Base-by-base conservation (phyloP, 2,329 filamentous ascomycete species). In the Neurospora crassa region DNA sequence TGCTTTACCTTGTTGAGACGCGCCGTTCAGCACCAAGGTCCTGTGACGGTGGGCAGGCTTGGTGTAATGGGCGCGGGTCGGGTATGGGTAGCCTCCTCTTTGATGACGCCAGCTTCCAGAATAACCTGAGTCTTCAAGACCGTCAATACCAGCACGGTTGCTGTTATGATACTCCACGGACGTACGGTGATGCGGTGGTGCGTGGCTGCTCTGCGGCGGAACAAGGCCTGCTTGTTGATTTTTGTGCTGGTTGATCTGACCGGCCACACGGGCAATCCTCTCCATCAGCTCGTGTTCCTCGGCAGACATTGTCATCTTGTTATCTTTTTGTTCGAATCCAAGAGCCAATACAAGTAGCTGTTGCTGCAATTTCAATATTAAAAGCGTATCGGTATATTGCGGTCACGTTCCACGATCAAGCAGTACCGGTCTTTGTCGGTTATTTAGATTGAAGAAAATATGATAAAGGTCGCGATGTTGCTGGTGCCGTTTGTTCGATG, bases 201-300 rank as follows among this genome's bases (percentile, higher is more conserved):
- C 76, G 70, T n/a, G 76, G 69, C 20, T 72, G 29, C 24, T 63
- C 53, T 63, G 69, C 6, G 75, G 74, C 14, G 81, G 73, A n/a
- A 75, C 78, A 45, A 81, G 72, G 53, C 82, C 83, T 42, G 83
- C 79, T 74, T 87, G 85, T 74, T 90, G 87, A 74, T 87, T 92
- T 80, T 92, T 94, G 82, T 92, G 90, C 69, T 90, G 88, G 79
- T 94, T 94, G 78, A 96, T 95, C 81, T 92, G 90, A 75, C 91
- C 83, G 71, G 86, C 84, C 69, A 87, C 78, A 59, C 83, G 82
- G 76, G 83, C 81, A 78, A 89, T 89, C 74, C 82, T 83, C 69
- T 84, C 86, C 76, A 87, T 79, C 74, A 89, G 79, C 72, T 86
- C 84, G 76, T 83, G 83, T 70, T 87, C 83, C 76, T 87, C 84